Evolutionary conservation across 2,329 filamentous ascomycete species (phyloP), one percentile per base, ranked within the genome.

Genomic region (Penicillium sp.): DNA sequence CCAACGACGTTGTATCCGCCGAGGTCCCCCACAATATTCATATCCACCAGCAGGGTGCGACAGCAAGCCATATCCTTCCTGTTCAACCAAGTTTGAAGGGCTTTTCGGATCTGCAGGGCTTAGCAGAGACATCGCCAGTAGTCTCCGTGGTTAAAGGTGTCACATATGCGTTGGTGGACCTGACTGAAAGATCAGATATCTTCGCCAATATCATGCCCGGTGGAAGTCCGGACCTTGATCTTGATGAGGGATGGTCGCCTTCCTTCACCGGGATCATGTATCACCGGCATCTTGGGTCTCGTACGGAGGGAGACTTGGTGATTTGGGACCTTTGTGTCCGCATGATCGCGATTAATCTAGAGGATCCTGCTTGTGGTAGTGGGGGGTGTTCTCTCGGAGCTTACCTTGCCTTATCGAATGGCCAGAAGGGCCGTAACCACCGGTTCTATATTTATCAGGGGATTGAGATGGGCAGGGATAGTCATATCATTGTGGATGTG

Each of bases 81-180:
- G 49, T 51, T 29, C 27, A 51, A 43, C n/a, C 49, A 10, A 21
- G 37, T 6, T 27, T 43, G 6, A 29, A 17, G 6, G 31, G 12
- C 2, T 38, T 13, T 15, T 51, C 49, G 25, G 38, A 61, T 57
- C 40, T 46, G 38, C 29, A 60, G 40, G 41, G 62, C 47, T 27
- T 27, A 9, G n/a, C 43, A 21, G n/a, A 71, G 71, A 6, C 75
- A 80, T 9, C 81, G n/a, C 37, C 82, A 17, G 67, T 83, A 12
- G 80, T 85, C 50, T 86, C 83, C 62, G 83, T 91, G 42, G 89
- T 92, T 37, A 84, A 84, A 45, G 89, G 89, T 46, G 89, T 93
- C 87, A 84, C 84, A 0, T 71, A 70, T 56, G 62, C 64, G 3
- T 63, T 72, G 4, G 58, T 71, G n/a, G 64, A 67, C 41, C 46